Evolutionary conservation across 1,284 basidiomycete genomes (phyloP).

Genomic region (Apiotrichum porosum): DNA sequence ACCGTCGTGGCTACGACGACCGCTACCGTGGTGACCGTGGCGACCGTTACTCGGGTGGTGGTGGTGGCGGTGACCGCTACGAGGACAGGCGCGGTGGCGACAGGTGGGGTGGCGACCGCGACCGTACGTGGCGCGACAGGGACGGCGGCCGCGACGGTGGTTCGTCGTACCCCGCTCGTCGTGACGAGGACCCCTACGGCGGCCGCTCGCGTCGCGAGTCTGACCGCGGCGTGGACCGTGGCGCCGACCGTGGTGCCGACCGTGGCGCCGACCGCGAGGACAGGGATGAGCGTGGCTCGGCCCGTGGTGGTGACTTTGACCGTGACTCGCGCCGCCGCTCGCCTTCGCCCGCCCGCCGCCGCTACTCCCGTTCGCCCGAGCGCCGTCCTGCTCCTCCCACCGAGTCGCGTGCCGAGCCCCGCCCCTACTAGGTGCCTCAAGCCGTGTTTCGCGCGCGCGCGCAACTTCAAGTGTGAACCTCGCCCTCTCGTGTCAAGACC

Average conservation of each 20-base stretch:
- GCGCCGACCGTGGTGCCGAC: not conserved
- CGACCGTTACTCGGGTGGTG: slow-evolving; percentile 20
- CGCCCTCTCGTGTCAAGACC: no score
- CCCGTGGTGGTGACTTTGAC: no score
- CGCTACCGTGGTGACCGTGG: slow-evolving; percentile 49
- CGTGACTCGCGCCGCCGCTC: slow-evolving; percentile 12
- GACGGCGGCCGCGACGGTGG: slow-evolving; percentile 19
- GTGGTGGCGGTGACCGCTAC: slow-evolving; percentile 14
- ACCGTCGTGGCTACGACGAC: slow-evolving; percentile 3
- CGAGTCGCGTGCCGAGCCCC: not conserved
- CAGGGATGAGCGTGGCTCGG: no score
- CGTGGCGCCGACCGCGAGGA: not conserved
- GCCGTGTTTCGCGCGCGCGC: no score
- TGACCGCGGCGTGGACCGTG: slow-evolving; percentile 15
- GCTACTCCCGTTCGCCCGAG: slow-evolving; percentile 35
- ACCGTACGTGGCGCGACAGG: slow-evolving; percentile 17
- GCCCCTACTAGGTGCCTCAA: not conserved
- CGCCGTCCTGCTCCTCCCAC: slow-evolving; percentile 25
- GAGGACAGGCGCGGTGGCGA: slow-evolving; percentile 34
- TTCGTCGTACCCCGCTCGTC: slow-evolving; percentile 14
- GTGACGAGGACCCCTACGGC: slow-evolving; percentile 37
- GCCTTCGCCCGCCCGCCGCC: slow-evolving; percentile 20
- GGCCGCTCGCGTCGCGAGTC: slow-evolving; percentile 33
- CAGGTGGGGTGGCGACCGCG: slow-evolving; percentile 20
- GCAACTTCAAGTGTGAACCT: no score